A percentile compares a stretch with the other conserved stretches of the same genome.
These are phyloP conservation scores for Lodderomyces margitis DNA, from an alignment of 1,139 yeast genomes.

Conservation along the genomic window DNA sequence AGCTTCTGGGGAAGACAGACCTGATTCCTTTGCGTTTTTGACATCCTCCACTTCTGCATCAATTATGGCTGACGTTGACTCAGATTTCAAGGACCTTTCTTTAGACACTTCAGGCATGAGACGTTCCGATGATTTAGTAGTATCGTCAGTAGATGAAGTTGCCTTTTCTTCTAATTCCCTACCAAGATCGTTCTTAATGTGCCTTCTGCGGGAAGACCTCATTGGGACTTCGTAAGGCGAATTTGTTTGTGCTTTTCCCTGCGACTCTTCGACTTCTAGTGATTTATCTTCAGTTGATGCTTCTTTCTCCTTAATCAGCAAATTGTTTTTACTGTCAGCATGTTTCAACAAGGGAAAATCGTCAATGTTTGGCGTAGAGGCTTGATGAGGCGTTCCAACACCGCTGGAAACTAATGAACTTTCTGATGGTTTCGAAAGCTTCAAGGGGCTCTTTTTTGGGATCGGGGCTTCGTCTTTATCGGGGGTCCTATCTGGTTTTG, in stretches of 20 bases:
- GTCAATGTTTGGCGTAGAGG: background rate
- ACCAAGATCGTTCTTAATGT: background rate
- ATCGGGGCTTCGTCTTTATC: background rate
- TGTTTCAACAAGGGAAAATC: background rate
- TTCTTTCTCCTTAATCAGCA: background rate
- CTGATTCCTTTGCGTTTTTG: background rate
- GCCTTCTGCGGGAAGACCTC: slow-evolving; percentile 15
- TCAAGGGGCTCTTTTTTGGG: background rate
- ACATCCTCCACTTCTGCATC: background rate
- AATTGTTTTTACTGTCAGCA: background rate
- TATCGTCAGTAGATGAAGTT: background rate
- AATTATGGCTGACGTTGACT: background rate
- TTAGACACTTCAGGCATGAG: background rate
- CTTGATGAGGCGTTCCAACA: background rate
- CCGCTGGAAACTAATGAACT: background rate
- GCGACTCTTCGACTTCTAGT: background rate
- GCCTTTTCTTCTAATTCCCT: background rate
- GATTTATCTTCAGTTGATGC: background rate
- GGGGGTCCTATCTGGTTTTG: background rate
- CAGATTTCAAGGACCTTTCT: background rate
- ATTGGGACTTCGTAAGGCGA: slow-evolving; percentile 12
- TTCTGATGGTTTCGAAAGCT: background rate
- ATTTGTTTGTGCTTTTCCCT: background rate
- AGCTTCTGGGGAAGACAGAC: background rate
- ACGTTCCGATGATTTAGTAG: background rate